Evolutionary conservation across 1,139 yeast genomes (phyloP), one percentile per base, ranked within the genome.

Genomic region (Blastobotrys indianensis): DNA sequence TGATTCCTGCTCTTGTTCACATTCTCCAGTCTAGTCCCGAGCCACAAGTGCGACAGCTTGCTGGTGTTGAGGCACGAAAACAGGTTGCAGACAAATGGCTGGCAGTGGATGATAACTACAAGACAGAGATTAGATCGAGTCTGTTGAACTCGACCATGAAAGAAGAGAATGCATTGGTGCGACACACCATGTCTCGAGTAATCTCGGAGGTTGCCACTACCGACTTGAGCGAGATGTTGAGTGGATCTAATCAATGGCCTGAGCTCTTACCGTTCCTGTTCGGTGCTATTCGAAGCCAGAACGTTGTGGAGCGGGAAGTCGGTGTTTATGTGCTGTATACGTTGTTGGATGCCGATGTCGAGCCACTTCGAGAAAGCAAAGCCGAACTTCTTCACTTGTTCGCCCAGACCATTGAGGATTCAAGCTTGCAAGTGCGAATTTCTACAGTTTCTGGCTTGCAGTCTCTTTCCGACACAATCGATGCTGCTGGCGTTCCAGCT

Each of bases 41-140:
- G 55, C 79, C 74, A 51, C 79, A 80, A 57, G 65, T 85, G 56
- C 70, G 76, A 37, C 96, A 88, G 67, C 74, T 92, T 54, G 95
- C 97, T 13, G 95, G 97, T 52, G 96, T 92, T 51, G 98, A 92
- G 69, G 90, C 90, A 38, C 80, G 96, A 69, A 92, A 94, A 67
- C 77, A 85, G 62, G 80, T 87, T 42, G 61, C 75, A 45, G 73
- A 75, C 54, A 80, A 80, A 61, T 92, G 98, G 98, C 78, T 73
- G 35, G 55, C 64, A 63, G 46, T 60, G 15, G 51, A 48, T 23
- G 58, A 48, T 25, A 49, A 51, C 15, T 50, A 54, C 32, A 49
- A 51, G 57, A 76, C 67, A 23, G 57, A 73, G 7, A 81, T 92
- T 62, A 82, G 85, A 63, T 71, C 73, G 37, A 74, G 92, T 23